Percentiles rank a stretch among this genome's conserved stretches.
These are phyloP conservation scores for Dictyostelium purpureum DNA, from an alignment of 78 protist species.

Conservation along the genomic window DNA sequence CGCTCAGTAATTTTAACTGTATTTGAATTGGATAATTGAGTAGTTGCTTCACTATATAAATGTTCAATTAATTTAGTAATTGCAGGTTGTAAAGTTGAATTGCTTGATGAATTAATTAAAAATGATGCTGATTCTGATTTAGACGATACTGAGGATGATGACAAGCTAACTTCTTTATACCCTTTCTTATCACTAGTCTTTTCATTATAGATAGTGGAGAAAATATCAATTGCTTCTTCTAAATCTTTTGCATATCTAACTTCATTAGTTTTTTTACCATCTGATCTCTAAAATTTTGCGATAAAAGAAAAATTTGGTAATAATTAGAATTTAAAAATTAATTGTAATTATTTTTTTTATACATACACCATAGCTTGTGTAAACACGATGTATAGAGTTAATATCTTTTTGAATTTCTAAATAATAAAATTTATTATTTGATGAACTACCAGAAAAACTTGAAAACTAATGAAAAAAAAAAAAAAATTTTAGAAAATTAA, in stretches of 20 bases:
- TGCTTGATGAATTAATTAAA: background rate
- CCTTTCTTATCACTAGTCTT: slow-evolving; percentile 51
- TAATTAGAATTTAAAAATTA: background rate
- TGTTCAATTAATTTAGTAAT: background rate
- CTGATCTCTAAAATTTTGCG: slow-evolving; percentile 38
- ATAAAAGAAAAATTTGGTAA: background rate
- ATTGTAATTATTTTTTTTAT: background rate
- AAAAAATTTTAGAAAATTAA: background rate
- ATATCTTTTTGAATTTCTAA: slow-evolving; percentile 45
- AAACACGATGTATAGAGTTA: background rate
- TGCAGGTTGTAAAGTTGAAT: background rate
- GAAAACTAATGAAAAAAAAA: slow-evolving; percentile 5
- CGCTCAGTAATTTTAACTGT: slow-evolving; percentile 33
- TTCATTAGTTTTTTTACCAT: slow-evolving; percentile 50
- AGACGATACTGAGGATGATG: background rate
- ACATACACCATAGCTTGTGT: slow-evolving; percentile 65
- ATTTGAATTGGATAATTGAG: slow-evolving; percentile 17
- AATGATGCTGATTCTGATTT: background rate
- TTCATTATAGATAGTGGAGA: slow-evolving; percentile 29
- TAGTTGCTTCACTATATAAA: slow-evolving; percentile 36
- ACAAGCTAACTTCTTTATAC: slow-evolving; percentile 24
- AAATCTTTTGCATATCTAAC: background rate
- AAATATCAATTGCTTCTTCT: slow-evolving; percentile 12
- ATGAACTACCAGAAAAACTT: background rate
- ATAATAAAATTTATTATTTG: slow-evolving; percentile 60